Conservation (phyloP, 1,284 basidiomycete species). For the Grifola frondosa region DNA sequence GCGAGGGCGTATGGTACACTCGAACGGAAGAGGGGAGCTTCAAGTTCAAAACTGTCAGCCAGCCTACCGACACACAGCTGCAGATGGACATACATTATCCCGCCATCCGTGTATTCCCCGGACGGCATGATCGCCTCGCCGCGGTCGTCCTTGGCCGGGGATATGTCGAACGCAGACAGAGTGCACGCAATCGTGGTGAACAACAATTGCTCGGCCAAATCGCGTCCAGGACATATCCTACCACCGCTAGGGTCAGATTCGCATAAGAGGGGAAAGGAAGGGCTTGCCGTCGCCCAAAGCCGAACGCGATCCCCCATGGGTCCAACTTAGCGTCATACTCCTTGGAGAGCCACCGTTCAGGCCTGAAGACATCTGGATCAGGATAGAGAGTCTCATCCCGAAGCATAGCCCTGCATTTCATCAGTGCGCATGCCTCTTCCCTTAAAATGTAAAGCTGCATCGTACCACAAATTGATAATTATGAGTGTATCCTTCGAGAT, state of each 20-base stretch:
- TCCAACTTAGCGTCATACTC: neutral
- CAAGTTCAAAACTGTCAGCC: no score
- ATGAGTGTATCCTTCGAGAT: neutral
- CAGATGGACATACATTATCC: neutral
- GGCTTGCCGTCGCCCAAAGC: conserved; percentile 1
- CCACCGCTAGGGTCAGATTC: no score
- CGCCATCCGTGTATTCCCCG: neutral
- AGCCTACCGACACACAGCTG: no score
- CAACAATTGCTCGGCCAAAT: no score
- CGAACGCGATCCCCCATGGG: neutral
- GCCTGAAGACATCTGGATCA: neutral
- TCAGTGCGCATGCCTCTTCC: no score
- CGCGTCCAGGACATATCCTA: no score
- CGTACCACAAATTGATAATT: neutral
- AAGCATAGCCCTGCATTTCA: conserved; percentile 1
- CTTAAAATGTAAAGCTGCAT: no score
- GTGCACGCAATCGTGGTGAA: no score
- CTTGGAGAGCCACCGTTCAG: neutral
- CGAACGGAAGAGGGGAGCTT: no score
- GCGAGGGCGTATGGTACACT: no score
- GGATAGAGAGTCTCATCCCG: neutral
- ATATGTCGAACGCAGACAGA: neutral
- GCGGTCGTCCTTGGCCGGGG: neutral
- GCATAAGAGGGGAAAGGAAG: neutral
- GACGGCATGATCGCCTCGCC: neutral